Evolutionary conservation across 2,329 filamentous ascomycete genomes (phyloP).

Genomic region (Neobulgaria alba): DNA sequence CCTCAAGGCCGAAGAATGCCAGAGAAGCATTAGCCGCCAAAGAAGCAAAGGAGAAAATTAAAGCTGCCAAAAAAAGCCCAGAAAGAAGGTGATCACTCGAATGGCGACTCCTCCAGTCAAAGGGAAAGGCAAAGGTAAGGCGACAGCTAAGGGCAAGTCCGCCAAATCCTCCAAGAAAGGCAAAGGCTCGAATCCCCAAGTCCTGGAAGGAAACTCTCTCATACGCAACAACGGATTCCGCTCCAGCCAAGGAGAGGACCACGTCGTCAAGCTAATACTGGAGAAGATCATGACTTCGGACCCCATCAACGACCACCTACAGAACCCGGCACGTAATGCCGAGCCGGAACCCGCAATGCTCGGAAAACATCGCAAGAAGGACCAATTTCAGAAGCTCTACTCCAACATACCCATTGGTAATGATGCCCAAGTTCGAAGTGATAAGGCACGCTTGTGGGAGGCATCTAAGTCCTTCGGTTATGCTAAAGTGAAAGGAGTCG

Average conservation of each 20-base stretch:
- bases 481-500: constrained; percentile 26
- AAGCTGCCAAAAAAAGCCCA: constrained; percentile 16
- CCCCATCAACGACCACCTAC: constrained; percentile 17
- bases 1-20: constrained; percentile 13
- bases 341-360: constrained; percentile 15
- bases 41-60: constrained; percentile 17
- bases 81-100: not conserved
- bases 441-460: constrained; percentile 31
- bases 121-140: constrained; percentile 3
- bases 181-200: not conserved
- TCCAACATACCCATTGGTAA: constrained; percentile 19
- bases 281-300: constrained; percentile 15
- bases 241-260: too few relatives aligned
- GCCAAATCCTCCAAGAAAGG: constrained; percentile 6
- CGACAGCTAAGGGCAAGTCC: constrained; percentile 6
- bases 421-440: constrained; percentile 15
- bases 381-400: constrained; percentile 21
- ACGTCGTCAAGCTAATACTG: constrained; percentile 17
- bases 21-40: constrained; percentile 8
- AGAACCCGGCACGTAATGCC: constrained; percentile 16
- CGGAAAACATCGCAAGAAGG: constrained; percentile 13
- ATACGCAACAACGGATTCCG: not conserved
- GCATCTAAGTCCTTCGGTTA: constrained; percentile 36
- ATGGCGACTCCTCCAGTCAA: not conserved
- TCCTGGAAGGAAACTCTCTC: not conserved